Percentiles rank a stretch among this genome's conserved stretches.
These are phyloP conservation scores for Penicillium steckii DNA, from an alignment of 495 filamentous ascomycete species.

Conservation along the genomic window DNA sequence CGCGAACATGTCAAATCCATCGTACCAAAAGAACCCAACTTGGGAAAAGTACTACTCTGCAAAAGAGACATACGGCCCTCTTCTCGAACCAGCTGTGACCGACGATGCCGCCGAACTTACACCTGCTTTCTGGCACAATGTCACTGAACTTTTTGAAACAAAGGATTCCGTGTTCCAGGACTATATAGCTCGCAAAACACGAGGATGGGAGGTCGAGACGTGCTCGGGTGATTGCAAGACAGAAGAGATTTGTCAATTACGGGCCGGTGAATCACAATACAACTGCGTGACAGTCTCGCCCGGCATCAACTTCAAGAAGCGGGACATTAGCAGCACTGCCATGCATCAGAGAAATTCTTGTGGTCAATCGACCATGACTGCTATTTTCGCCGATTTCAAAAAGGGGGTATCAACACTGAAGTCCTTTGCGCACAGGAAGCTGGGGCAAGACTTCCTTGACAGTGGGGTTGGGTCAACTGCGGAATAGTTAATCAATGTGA, in stretches of 20 bases:
- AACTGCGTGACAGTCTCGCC: slow-evolving; percentile 25
- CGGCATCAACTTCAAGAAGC: slow-evolving; percentile 23
- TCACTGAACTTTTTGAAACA: slow-evolving; percentile 41
- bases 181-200: slow-evolving; percentile 36
- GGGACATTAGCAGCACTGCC: background rate
- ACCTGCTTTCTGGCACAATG: slow-evolving; percentile 57
- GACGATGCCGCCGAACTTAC: slow-evolving; percentile 43
- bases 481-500: background rate
- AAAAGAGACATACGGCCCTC: slow-evolving; percentile 49
- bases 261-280: slow-evolving; percentile 34
- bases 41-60: slow-evolving; percentile 56
- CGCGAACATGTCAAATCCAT: slow-evolving; percentile 44
- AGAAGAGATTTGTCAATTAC: slow-evolving; percentile 39
- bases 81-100: slow-evolving; percentile 39
- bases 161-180: slow-evolving; percentile 39
- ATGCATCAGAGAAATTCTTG: slow-evolving; percentile 4
- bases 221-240: slow-evolving; percentile 40
- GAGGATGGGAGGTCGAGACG: slow-evolving; percentile 34
- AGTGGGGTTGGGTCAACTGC: slow-evolving; percentile 6
- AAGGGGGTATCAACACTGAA: slow-evolving; percentile 6
- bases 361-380: slow-evolving; percentile 14
- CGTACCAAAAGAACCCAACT: slow-evolving; percentile 39
- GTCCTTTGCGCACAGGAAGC: slow-evolving; percentile 3
- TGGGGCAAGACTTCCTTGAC: slow-evolving; percentile 11
- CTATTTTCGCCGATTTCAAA: slow-evolving; percentile 14